phyloP scores from a whole-genome alignment of 495 filamentous ascomycete species.

The Penicillium paxilli region DNA sequence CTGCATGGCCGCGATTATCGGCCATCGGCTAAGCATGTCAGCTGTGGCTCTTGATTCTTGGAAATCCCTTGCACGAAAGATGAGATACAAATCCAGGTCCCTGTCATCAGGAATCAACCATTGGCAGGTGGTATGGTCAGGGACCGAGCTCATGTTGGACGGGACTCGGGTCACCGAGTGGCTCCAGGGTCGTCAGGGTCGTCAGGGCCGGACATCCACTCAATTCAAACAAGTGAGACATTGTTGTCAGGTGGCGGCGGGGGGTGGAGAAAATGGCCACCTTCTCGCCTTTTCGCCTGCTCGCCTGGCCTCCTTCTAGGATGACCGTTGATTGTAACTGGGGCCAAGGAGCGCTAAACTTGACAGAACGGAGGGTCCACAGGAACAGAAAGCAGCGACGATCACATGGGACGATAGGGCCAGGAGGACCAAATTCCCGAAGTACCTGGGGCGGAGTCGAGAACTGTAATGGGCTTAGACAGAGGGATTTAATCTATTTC shows the following conservation, averaged over 20 bases:
- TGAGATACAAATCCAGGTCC: neutral
- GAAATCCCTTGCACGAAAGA: neutral
- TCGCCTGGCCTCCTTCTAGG: neutral
- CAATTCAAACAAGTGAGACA: conserved; percentile 19
- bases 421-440: neutral
- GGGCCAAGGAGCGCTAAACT: neutral
- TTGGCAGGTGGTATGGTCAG: neutral
- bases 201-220: neutral
- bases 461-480: conserved; percentile 5
- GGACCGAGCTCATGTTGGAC: neutral
- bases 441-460: neutral
- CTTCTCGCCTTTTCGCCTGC: neutral
- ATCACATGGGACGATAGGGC: conserved; percentile 11
- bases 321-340: neutral
- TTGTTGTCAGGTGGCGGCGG: conserved; percentile 2
- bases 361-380: neutral
- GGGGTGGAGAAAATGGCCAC: neutral
- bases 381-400: conserved; percentile 8
- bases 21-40: neutral
- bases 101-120: neutral
- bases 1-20: conserved; percentile 9
- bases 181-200: no score
- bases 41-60: neutral
- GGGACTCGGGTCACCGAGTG: neutral
- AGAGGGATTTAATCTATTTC: conserved; percentile 4